Evolutionary conservation across 2,329 filamentous ascomycete species (phyloP), one percentile per base, ranked within the genome.

Genomic region (Bipolaris victoriae): DNA sequence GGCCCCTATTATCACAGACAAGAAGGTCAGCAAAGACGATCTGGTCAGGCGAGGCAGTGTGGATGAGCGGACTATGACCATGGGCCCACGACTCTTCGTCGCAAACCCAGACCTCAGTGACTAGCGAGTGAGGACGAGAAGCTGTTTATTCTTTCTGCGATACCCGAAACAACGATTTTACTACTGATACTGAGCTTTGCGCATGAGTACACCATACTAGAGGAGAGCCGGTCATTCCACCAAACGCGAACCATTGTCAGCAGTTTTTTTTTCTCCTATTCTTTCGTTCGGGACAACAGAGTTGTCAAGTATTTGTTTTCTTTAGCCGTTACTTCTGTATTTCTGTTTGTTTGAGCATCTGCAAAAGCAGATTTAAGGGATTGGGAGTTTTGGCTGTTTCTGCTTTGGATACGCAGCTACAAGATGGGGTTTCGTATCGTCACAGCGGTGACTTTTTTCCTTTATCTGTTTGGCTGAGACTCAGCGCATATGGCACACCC

Each of bases 31-130:
- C 20, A 82, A 85, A 3, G 90, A 92, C 22, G 91, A 94, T 61
- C 80, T 96, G 53, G 84, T 83, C 68, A 83, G 91, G 66, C 83
- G 90, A 69, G 91, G 91, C 55, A 95, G 91, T 71, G 90, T 96
- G 47, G 91, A 95, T 72, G 91, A 95, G 76, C 83, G 90, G 69
- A 90, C 89, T 5, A 88, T 87, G 77, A 93, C 90, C 1, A 88
- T 95, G 74, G 81, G 79, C 55, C 83, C 86, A 47, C 85, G 91
- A 61, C 83, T 96, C 57, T 95, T 90, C 76, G 92, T 96, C 71
- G 91, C 91, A 67, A 96, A 96, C 76, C 91, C 91, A 16, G 91
- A 95, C 76, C 85, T 80, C 59, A 81, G 79, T 68, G 80, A 82
- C 65, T 82, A 67, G 44, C 22, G 43, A 13, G 64, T 80, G 66